Evolutionary conservation across 257 asterid genomes (phyloP).

Genomic region (Fraxinus anomala): DNA sequence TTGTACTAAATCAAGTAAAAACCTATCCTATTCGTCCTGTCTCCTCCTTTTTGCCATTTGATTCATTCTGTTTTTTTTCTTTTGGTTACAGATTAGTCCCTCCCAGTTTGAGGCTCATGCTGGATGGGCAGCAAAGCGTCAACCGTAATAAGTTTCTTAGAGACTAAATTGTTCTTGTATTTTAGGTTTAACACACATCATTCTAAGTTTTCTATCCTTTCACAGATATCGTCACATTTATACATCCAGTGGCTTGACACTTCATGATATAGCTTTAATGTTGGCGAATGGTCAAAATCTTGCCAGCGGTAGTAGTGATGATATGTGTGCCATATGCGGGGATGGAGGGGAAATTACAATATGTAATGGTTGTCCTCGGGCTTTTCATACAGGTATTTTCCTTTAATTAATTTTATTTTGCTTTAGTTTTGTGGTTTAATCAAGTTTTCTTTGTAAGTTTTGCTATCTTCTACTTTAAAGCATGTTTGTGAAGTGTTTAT

Average conservation of each 20-base stretch:
- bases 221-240: constrained; percentile 93
- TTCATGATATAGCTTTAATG: constrained; percentile 95
- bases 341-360: constrained; percentile 75
- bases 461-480: not conserved
- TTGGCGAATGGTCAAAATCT: constrained; percentile 84
- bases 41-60: constrained; percentile 20
- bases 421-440: constrained; percentile 6
- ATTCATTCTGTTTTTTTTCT: constrained; percentile 19
- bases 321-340: constrained; percentile 96
- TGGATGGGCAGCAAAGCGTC: constrained; percentile 98
- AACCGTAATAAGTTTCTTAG: constrained; percentile 69
- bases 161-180: constrained; percentile 2
- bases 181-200: constrained; percentile 10
- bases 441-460: not conserved
- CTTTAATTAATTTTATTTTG: not conserved
- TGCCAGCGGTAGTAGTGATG: constrained; percentile 75
- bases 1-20: constrained; percentile 5
- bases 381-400: constrained; percentile 79
- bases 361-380: constrained; percentile 95
- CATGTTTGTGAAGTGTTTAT: not conserved
- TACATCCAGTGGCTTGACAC: constrained; percentile 84
- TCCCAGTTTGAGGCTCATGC: constrained; percentile 98
- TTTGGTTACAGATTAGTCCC: constrained; percentile 80
- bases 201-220: constrained; percentile 22
- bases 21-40: not conserved